Conservation (phyloP, 1,139 yeast species). For the Yamadazyma oceani region DNA sequence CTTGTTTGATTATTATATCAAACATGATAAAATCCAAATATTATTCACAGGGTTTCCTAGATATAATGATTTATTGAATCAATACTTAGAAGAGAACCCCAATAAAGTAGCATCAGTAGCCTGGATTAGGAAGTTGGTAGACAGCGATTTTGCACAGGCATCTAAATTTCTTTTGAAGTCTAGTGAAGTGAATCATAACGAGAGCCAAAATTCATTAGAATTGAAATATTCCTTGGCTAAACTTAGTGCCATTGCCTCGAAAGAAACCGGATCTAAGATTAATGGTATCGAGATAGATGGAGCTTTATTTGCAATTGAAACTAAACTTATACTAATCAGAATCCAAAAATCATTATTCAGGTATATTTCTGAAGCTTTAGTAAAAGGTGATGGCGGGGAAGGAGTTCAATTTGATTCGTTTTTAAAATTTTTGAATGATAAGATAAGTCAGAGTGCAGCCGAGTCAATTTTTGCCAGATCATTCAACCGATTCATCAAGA, state of each 20-base stretch:
- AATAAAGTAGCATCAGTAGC: conserved; percentile 56
- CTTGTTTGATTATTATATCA: conserved; percentile 60
- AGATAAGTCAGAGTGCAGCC: conserved; percentile 15
- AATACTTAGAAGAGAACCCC: conserved; percentile 51
- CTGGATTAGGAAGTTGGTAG: conserved; percentile 71
- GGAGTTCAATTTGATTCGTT: conserved; percentile 20
- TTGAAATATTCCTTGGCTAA: conserved; percentile 73
- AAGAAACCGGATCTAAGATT: conserved; percentile 3
- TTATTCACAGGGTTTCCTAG: conserved; percentile 60
- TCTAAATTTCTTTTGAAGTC: conserved; percentile 45
- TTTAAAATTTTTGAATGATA: conserved; percentile 19
- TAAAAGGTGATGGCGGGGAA: conserved; percentile 13
- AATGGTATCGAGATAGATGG: conserved; percentile 19
- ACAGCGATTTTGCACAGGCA: conserved; percentile 51
- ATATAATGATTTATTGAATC: conserved; percentile 48
- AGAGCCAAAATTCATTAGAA: conserved; percentile 48
- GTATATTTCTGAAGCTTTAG: conserved; percentile 25
- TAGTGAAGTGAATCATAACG: conserved; percentile 36
- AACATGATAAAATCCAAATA: conserved; percentile 51
- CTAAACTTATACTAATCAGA: conserved; percentile 44
- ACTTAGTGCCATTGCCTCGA: conserved; percentile 42
- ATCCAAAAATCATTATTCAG: conserved; percentile 45
- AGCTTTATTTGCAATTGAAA: conserved; percentile 44
- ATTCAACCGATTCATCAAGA: conserved; percentile 33
- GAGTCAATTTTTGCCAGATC: conserved; percentile 28